phyloP scores from a whole-genome alignment of 768 basidiomycete species.

The Tylopilus sp. region DNA sequence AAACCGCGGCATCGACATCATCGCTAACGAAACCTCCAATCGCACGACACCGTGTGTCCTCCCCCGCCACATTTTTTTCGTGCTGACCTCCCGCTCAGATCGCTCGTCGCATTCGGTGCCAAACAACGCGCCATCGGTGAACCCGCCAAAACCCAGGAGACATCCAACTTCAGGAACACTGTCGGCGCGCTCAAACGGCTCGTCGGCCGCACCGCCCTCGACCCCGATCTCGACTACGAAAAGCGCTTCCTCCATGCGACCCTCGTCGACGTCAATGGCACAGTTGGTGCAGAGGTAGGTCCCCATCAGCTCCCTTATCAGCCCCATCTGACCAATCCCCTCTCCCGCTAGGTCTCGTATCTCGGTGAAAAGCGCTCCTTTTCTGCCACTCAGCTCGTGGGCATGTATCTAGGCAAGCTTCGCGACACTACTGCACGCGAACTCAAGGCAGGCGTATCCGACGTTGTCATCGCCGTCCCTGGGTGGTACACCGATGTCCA shows the following conservation, averaged over 20 bases:
- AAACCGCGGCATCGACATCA: slow-evolving; percentile 97
- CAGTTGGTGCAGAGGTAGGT: slow-evolving; percentile 78
- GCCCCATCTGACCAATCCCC: slow-evolving; percentile 14
- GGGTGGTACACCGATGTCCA: slow-evolving; percentile 97
- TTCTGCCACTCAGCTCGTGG: slow-evolving; percentile 89
- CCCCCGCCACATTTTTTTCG: not conserved
- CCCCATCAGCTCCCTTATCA: slow-evolving; percentile 3
- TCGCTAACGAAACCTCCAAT: slow-evolving; percentile 97
- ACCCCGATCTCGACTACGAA: slow-evolving; percentile 83
- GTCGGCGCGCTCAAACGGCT: slow-evolving; percentile 90
- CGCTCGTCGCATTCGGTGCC: slow-evolving; percentile 90
- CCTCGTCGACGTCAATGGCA: slow-evolving; percentile 80
- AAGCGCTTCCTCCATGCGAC: slow-evolving; percentile 88
- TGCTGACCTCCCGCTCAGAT: slow-evolving; percentile 47
- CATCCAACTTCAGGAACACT: slow-evolving; percentile 97
- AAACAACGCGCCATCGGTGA: slow-evolving; percentile 93
- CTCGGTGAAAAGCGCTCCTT: slow-evolving; percentile 76
- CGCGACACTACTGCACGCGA: slow-evolving; percentile 83
- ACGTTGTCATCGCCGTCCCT: slow-evolving; percentile 94
- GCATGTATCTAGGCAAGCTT: slow-evolving; percentile 85
- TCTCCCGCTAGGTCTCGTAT: slow-evolving; percentile 68
- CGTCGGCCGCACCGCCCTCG: slow-evolving; percentile 74
- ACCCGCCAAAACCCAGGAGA: slow-evolving; percentile 95
- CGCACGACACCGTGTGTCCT: slow-evolving; percentile 87
- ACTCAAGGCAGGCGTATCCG: slow-evolving; percentile 81